Evolutionary conservation across 305 asterid species (phyloP), one percentile per base, ranked within the genome.

Genomic region (Rubia peregrina): DNA sequence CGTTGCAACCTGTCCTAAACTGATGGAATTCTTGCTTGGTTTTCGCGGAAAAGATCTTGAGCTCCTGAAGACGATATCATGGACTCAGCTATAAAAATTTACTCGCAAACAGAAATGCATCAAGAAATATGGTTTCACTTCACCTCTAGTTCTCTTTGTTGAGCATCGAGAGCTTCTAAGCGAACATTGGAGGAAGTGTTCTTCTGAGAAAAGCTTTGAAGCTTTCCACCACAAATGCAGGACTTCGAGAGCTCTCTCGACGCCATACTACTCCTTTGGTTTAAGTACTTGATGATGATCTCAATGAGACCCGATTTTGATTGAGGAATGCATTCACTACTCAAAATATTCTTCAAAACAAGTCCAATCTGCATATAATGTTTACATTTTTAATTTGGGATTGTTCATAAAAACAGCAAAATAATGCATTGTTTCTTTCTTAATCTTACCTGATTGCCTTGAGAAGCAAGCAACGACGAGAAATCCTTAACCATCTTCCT

Each of bases 401-500:
- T 26, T 57, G 36, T 57, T 60, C 62, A 48, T 21, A 10, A 48
- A 6, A 10, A 10, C 13, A 19, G 36, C 7, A 13, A 64, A 40
- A 10, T 44, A 21, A 1, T 1, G 16, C 13, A 49, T 5, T 14
- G 5, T 22, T 46, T 46, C 46, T 19, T 10, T 44, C 22, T 14
- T 30, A 40, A 53, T 9, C 70, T 69, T 82, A 90, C 98, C 98
- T 88, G 96, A 81, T 84, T 83, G 74, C 98, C 83, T 78, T 87
- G 91, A 74, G 97, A 85, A 49, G 76, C 81, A 83, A 88, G 75
- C 76, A 85, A 72, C 49, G 86, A 81, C 3, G 98, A 81, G 80
- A 92, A 90, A 82, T 90, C 94, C 81, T 88, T 88, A 56, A 87
- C 87, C 67, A 86, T 84, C 81, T 88, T 90, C 86, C 88, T 84